These are phyloP conservation scores for Blastosporella zonata DNA, from an alignment of 1,284 basidiomycete species.

Conservation along the genomic window DNA sequence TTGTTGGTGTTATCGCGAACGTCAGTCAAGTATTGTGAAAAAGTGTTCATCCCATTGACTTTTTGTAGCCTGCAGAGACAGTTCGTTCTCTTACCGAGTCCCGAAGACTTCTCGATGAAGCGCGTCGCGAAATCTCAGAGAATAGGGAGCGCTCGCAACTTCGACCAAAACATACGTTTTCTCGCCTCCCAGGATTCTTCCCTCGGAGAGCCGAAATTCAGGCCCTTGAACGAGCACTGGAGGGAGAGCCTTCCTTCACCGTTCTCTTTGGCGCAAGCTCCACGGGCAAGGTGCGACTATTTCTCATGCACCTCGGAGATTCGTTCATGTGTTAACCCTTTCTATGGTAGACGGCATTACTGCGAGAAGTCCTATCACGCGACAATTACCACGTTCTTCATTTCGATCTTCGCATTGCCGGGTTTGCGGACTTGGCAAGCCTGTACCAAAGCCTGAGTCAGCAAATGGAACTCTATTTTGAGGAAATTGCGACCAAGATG, in stretches of 20 bases:
- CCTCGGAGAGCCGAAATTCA: conserved; percentile 63
- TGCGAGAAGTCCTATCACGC: conserved; percentile 70
- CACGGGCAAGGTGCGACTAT: conserved; percentile 63
- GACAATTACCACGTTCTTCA: conserved; percentile 74
- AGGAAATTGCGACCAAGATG: conserved; percentile 54
- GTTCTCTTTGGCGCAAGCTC: conserved; percentile 79
- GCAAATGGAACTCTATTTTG: conserved; percentile 81
- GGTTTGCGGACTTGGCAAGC: conserved; percentile 76
- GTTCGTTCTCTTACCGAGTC: conserved; percentile 77
- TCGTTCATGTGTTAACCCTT: conserved; percentile 5
- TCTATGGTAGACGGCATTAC: conserved; percentile 58
- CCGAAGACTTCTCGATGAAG: conserved; percentile 69
- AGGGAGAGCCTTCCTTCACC: conserved; percentile 74
- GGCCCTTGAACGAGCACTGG: conserved; percentile 60
- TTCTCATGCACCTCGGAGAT: conserved; percentile 3
- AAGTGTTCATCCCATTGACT: not conserved
- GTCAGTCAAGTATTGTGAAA: conserved; percentile 39
- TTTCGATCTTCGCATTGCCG: conserved; percentile 80
- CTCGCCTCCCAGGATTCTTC: conserved; percentile 70
- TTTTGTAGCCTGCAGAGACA: conserved; percentile 66
- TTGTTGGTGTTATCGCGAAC: conserved; percentile 72
- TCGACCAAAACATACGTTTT: conserved; percentile 74
- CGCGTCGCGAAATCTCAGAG: conserved; percentile 68
- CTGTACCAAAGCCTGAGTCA: conserved; percentile 71
- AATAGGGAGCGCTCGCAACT: conserved; percentile 62